Evolutionary conservation across 495 filamentous ascomycete genomes (phyloP).

Genomic region (Tuber borchii): DNA sequence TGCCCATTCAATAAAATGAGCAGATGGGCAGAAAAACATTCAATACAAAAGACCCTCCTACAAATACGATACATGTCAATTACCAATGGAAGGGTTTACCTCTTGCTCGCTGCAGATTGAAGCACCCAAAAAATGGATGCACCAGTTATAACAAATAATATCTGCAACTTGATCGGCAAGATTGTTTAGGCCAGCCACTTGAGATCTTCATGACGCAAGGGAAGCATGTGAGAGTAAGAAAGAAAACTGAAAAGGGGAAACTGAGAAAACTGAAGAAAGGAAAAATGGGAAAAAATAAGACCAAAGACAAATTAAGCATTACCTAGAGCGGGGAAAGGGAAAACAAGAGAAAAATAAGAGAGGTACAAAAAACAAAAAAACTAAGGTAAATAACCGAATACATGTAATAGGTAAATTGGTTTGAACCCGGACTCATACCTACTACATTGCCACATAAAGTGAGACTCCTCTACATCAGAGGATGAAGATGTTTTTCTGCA

Average conservation of each 20-base stretch:
- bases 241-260: not conserved
- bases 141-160: not conserved
- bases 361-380: not conserved
- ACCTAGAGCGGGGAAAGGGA: not conserved
- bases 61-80: not conserved
- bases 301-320: not conserved
- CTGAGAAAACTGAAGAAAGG: not conserved
- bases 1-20: not conserved
- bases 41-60: not conserved
- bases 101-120: not conserved
- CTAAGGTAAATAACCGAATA: not conserved
- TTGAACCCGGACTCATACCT: not conserved
- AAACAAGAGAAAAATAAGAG: not conserved
- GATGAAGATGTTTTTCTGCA: slow-evolving; percentile 11
- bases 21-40: no score
- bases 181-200: not conserved
- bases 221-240: not conserved
- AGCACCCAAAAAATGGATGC: not conserved
- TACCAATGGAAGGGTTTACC: not conserved
- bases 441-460: not conserved
- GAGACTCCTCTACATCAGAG: slow-evolving; percentile 7
- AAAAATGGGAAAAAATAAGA: not conserved
- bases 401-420: not conserved
- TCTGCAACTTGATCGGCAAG: not conserved
- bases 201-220: not conserved